Conservation (phyloP, 2,329 filamentous ascomycete genomes). For the Aspergillus aculeatus region DNA sequence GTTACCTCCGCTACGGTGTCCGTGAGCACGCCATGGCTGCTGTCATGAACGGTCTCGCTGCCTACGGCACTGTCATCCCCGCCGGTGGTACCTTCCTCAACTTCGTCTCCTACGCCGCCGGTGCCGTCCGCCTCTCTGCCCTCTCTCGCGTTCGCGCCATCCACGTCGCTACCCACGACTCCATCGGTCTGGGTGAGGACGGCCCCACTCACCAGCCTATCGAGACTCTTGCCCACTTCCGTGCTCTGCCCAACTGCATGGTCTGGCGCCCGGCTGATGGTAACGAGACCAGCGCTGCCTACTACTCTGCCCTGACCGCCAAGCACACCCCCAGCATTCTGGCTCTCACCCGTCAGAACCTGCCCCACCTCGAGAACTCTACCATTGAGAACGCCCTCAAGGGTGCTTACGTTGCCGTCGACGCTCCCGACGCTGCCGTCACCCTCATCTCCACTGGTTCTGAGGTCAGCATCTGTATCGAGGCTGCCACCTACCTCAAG, state of each 20-base stretch:
- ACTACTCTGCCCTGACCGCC: conserved; percentile 90
- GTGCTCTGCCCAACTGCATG: conserved; percentile 97
- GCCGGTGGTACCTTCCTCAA: conserved; percentile 97
- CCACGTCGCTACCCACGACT: conserved; percentile 98
- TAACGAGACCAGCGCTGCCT: conserved; percentile 96
- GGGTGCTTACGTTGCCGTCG: conserved; percentile 89
- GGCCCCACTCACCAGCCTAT: conserved; percentile 99
- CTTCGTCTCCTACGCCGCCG: conserved; percentile 97
- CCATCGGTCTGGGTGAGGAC: conserved; percentile 97
- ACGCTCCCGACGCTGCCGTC: conserved; percentile 78
- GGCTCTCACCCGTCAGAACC: conserved; percentile 94
- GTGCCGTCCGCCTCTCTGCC: conserved; percentile 89
- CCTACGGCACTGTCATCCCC: conserved; percentile 92
- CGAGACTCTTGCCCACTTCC: conserved; percentile 97
- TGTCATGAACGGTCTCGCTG: conserved; percentile 72
- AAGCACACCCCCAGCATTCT: conserved; percentile 89
- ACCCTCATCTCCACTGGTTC: conserved; percentile 94
- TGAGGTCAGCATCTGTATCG: conserved; percentile 89
- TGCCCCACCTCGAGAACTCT: conserved; percentile 94
- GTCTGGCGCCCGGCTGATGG: conserved; percentile 98
- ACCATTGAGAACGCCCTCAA: conserved; percentile 86
- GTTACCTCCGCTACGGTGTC: conserved; percentile 66
- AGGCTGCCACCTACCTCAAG: conserved; percentile 86
- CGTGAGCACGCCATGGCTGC: conserved; percentile 54
- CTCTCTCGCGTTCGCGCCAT: conserved; percentile 88